These are phyloP conservation scores for Trypanosoma platydactyli DNA, from an alignment of 208 protist species.

Conservation along the genomic window DNA sequence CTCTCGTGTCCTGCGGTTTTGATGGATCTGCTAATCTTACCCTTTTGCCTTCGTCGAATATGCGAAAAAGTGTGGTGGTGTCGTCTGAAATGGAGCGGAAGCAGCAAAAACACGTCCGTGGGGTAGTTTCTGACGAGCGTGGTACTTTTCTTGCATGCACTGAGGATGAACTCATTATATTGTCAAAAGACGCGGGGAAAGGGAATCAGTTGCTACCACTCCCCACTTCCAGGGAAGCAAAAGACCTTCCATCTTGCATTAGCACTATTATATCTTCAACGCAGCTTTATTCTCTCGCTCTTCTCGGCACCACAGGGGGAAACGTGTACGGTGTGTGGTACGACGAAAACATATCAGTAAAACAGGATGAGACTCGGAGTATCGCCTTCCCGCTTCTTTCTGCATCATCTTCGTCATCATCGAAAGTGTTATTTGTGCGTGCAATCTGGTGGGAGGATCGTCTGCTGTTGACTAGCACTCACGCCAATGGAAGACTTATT, in stretches of 20 bases:
- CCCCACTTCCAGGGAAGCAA: neutral
- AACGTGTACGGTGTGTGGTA: conserved; percentile 21
- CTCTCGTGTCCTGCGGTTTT: conserved; percentile 53
- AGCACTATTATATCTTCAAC: neutral
- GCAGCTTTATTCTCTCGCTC: neutral
- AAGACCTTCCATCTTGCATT: conserved; percentile 16
- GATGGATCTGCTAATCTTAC: conserved; percentile 46
- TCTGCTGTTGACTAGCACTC: conserved; percentile 16
- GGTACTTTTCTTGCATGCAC: conserved; percentile 25
- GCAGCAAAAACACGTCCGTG: conserved; percentile 15
- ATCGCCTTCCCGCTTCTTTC: neutral
- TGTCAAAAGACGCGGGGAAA: neutral
- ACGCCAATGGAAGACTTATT: conserved; percentile 16
- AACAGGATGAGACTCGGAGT: neutral
- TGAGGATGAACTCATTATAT: conserved; percentile 24
- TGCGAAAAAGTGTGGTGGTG: neutral
- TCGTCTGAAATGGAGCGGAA: neutral
- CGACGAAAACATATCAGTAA: neutral
- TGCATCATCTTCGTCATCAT: conserved; percentile 3
- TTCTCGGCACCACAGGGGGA: conserved; percentile 23
- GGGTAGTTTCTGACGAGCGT: conserved; percentile 18
- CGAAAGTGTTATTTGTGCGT: conserved; percentile 21
- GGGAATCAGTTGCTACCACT: conserved; percentile 5
- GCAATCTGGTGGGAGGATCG: conserved; percentile 5
- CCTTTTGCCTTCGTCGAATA: neutral